Evolutionary conservation across 257 asterid species (phyloP).

Genomic region (Forsythia viridissima): DNA sequence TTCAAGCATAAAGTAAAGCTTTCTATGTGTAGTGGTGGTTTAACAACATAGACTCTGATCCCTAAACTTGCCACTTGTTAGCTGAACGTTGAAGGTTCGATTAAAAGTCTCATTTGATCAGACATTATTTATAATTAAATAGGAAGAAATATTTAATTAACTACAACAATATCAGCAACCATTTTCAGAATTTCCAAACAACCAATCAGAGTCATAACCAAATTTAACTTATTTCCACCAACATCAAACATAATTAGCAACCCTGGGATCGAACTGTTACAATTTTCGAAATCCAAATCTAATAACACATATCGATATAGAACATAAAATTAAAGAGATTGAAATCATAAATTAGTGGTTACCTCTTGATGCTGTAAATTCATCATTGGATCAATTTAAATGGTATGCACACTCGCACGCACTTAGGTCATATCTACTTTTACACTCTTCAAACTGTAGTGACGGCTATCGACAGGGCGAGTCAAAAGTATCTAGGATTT

Average conservation of each 20-base stretch:
- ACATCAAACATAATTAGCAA: background rate
- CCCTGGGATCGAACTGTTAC: background rate
- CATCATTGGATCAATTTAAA: no score
- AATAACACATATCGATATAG: no score
- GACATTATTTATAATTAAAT: background rate
- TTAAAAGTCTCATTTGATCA: background rate
- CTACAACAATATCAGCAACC: background rate
- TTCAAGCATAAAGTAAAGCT: no score
- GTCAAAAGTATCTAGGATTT: no score
- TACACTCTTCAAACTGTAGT: no score
- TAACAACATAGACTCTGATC: background rate
- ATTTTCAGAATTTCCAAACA: constrained; percentile 9
- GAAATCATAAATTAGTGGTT: no score
- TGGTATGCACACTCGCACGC: no score
- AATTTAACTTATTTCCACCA: constrained; percentile 26
- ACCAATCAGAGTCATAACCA: constrained; percentile 19
- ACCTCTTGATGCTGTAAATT: no score
- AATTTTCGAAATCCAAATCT: no score
- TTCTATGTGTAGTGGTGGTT: background rate
- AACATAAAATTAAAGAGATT: no score
- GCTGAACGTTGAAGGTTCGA: background rate
- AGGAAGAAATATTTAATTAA: background rate
- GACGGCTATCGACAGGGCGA: no score
- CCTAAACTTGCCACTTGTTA: background rate
- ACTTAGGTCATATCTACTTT: no score